Percentiles rank a stretch among this genome's conserved stretches.
Evolutionary conservation across 805 yeast species (phyloP).

Genomic region (Kuraishia piskuri): DNA sequence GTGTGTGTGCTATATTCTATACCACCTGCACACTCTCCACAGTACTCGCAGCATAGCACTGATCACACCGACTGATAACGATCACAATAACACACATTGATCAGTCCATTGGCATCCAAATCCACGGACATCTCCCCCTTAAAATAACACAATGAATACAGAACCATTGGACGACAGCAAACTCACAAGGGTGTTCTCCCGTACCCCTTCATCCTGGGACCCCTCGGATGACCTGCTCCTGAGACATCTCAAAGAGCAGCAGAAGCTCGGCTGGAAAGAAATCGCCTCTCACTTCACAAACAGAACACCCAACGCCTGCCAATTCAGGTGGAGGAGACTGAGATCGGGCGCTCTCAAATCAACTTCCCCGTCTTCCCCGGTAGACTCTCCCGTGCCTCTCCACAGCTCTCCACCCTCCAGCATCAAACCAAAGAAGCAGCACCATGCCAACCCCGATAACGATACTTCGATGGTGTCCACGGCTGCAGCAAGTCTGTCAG

Average conservation of each 20-base stretch:
- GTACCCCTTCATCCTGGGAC: constrained; percentile 49
- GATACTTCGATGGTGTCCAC: neutral
- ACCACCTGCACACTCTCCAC: no score
- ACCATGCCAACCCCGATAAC: neutral
- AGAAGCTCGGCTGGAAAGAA: constrained; percentile 85
- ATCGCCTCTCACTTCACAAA: constrained; percentile 69
- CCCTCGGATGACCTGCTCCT: constrained; percentile 65
- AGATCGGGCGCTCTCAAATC: constrained; percentile 32
- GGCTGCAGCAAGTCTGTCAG: neutral
- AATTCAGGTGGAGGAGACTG: constrained; percentile 79
- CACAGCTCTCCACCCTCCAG: neutral
- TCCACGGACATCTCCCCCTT: no score
- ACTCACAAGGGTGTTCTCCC: constrained; percentile 4
- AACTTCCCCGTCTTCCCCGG: constrained; percentile 9
- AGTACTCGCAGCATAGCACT: no score
- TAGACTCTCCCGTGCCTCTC: constrained; percentile 7
- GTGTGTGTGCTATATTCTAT: no score
- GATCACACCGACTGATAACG: no score
- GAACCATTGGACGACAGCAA: neutral
- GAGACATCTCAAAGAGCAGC: constrained; percentile 70
- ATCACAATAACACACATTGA: neutral
- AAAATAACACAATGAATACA: neutral
- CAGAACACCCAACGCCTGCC: constrained; percentile 85
- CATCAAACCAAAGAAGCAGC: neutral
- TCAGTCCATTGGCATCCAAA: neutral